These are phyloP conservation scores for Exsudoporus frostii DNA, from an alignment of 768 basidiomycete genomes.

Conservation along the genomic window DNA sequence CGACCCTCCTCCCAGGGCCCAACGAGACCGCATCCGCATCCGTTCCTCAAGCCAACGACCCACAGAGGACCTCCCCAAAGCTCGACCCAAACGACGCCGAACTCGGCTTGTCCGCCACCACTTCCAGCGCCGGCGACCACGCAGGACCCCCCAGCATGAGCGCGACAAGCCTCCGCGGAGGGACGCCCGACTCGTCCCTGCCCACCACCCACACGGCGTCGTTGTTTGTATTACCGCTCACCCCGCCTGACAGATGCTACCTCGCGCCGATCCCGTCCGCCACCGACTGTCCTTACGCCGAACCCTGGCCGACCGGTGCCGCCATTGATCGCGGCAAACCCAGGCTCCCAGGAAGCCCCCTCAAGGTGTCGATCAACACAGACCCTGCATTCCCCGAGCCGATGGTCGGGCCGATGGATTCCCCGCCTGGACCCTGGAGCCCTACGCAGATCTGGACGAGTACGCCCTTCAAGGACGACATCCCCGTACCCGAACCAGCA, in stretches of 20 bases:
- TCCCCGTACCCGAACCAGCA: not conserved
- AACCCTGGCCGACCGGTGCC: constrained; percentile 18
- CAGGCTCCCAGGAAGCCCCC: constrained; percentile 18
- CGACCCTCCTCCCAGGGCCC: constrained; percentile 7
- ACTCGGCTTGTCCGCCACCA: constrained; percentile 12
- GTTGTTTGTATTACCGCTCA: constrained; percentile 18
- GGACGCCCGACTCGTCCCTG: constrained; percentile 11
- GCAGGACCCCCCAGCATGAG: not conserved
- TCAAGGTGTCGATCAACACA: constrained; percentile 15
- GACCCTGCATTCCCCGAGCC: not conserved
- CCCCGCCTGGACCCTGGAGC: constrained; percentile 13
- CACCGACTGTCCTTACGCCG: constrained; percentile 21
- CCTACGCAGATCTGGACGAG: constrained; percentile 24
- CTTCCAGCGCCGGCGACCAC: not conserved
- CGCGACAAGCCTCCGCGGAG: not conserved
- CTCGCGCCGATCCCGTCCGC: constrained; percentile 13
- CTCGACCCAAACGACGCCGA: constrained; percentile 13
- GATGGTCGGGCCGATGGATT: constrained; percentile 4
- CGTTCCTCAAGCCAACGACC: not conserved
- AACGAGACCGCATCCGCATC: not conserved
- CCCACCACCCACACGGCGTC: constrained; percentile 5
- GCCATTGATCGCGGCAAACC: constrained; percentile 7
- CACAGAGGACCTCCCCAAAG: constrained; percentile 19
- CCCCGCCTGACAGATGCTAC: constrained; percentile 24
- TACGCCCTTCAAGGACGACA: constrained; percentile 17